Conservation (phyloP, 2,329 filamentous ascomycete genomes). For the Kalaharituber pfeilii region DNA sequence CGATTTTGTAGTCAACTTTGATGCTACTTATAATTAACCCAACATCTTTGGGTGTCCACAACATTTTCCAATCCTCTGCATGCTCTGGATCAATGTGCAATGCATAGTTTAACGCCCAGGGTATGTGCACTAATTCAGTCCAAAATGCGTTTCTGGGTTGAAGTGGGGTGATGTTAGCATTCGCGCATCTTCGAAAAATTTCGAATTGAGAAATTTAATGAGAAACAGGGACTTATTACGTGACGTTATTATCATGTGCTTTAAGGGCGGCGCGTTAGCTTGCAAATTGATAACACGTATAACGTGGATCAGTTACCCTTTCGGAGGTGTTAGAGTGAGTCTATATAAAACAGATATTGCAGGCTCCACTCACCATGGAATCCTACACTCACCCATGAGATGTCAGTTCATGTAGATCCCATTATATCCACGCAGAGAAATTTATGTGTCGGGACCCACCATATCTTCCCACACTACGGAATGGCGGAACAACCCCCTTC, state of each 20-base stretch:
- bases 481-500: constrained; percentile 46
- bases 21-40: constrained; percentile 69
- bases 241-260: constrained; percentile 73
- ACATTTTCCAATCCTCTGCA: constrained; percentile 45
- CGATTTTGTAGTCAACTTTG: constrained; percentile 73
- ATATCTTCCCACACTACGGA: constrained; percentile 72
- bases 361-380: constrained; percentile 14
- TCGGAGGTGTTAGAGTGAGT: neutral
- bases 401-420: neutral
- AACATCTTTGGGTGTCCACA: constrained; percentile 47
- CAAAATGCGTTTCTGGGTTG: constrained; percentile 55
- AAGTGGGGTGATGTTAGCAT: neutral
- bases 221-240: constrained; percentile 19
- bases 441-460: constrained; percentile 34
- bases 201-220: neutral
- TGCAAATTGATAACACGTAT: constrained; percentile 1
- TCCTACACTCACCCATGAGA: constrained; percentile 14
- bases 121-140: constrained; percentile 63
- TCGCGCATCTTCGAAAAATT: neutral
- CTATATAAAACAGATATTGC: neutral
- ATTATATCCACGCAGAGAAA: neutral
- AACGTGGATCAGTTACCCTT: neutral
- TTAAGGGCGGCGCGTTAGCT: constrained; percentile 3
- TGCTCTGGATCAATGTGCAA: constrained; percentile 44
- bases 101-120: constrained; percentile 58